Evolutionary conservation across 805 yeast genomes (phyloP).

Genomic region (Candida yuanshanica): DNA sequence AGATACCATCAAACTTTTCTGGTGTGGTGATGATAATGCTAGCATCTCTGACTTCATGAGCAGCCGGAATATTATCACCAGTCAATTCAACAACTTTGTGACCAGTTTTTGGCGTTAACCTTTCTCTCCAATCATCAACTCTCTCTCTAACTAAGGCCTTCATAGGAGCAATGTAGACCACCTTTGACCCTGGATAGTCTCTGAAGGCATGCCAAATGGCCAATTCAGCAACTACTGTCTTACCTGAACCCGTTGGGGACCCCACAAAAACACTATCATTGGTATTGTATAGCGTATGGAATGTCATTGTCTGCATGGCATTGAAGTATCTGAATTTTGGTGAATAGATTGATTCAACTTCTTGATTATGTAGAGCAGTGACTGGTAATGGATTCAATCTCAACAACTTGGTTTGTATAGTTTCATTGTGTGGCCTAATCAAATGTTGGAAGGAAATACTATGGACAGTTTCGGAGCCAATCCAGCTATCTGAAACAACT

Average conservation of each 20-base stretch:
- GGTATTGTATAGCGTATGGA: constrained; percentile 80
- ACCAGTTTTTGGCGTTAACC: constrained; percentile 80
- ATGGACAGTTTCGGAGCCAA: constrained; percentile 73
- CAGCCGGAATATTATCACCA: constrained; percentile 90
- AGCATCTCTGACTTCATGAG: constrained; percentile 70
- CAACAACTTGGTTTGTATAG: constrained; percentile 74
- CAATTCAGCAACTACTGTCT: constrained; percentile 92
- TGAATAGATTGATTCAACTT: constrained; percentile 63
- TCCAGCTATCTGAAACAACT: constrained; percentile 81
- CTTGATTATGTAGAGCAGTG: constrained; percentile 65
- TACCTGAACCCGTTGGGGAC: constrained; percentile 98
- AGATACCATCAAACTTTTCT: constrained; percentile 96
- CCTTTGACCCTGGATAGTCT: constrained; percentile 80
- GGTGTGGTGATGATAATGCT: constrained; percentile 93
- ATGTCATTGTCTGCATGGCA: constrained; percentile 98
- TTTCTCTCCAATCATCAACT: constrained; percentile 79
- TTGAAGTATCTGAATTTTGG: constrained; percentile 78
- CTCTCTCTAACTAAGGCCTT: constrained; percentile 96
- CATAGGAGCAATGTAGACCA: constrained; percentile 88
- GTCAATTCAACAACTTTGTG: constrained; percentile 83
- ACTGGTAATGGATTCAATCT: constrained; percentile 83
- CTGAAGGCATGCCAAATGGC: constrained; percentile 96
- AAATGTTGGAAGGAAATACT: constrained; percentile 86
- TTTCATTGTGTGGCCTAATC: constrained; percentile 82
- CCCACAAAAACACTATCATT: constrained; percentile 85